Evolutionary conservation across 805 yeast genomes (phyloP), one percentile per base, ranked within the genome.

Genomic region (Ogataea trehalophila): DNA sequence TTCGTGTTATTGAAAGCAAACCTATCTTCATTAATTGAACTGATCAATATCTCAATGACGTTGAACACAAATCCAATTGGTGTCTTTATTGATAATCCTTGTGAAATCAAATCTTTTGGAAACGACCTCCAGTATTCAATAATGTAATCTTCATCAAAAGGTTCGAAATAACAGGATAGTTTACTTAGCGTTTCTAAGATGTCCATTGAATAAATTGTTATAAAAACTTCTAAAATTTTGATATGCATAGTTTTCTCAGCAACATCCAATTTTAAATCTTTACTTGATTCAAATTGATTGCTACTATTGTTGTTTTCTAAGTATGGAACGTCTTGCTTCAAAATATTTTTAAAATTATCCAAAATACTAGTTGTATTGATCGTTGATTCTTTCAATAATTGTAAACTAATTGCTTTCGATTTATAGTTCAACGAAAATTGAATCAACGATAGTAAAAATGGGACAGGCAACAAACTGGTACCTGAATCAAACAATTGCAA

Each of bases 361-460:
- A 65, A 39, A n/a, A 64, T 46, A 26, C 34, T 64, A 34, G 61
- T 54, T 5, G 58, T 54, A 42, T 66, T 61, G 2, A 51, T 52
- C 9, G 70, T 56, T 3, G 64, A 46, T 37, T 58, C 58, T 43
- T 57, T 70, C 54, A 70, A 66, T 22, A 74, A 67, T 14, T 60
- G 56, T 35, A 57, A 63, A 18, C 67, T 69, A 1, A 83, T 71
- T 0, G 92, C 90, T 47, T 77, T 76, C 1, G 87, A 83, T 57
- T 87, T 70, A 62, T 81, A 87, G 18, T 64, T 71, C 6, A 84
- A 61, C 1, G 80, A 58, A 44, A 78, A 77, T 54, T 80, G 80
- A 36, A 85, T 66, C 37, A 86, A 55, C 0, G 85, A 71, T 2
- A 84, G 58, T 14, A 86, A 52, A 58, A 81, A 84, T 1, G 94